Evolutionary conservation across 805 yeast species (phyloP).

Genomic region (Pichia pseudocactophila): DNA sequence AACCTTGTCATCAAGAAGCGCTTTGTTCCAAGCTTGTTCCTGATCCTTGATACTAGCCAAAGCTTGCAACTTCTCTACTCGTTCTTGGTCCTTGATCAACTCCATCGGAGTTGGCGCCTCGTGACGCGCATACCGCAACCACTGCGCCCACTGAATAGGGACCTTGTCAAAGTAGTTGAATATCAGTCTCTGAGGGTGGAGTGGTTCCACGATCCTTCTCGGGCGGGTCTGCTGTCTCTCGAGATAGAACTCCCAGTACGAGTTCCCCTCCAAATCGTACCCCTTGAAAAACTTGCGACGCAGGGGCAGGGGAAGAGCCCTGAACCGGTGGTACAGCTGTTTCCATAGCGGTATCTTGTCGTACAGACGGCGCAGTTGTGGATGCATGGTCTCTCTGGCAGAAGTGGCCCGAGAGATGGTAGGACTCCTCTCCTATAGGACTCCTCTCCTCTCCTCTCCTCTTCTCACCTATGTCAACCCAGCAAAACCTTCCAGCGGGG

Average conservation of each 20-base stretch:
- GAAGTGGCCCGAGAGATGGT: too few relatives aligned
- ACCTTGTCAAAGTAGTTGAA: conserved; percentile 52
- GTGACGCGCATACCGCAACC: conserved; percentile 61
- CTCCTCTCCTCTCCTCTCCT: too few relatives aligned
- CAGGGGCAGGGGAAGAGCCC: conserved; percentile 59
- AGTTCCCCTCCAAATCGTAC: conserved; percentile 75
- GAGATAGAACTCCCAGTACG: conserved; percentile 73
- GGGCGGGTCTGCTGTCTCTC: conserved; percentile 34
- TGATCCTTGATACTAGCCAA: conserved; percentile 40
- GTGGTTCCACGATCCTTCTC: conserved; percentile 58
- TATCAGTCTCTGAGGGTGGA: conserved; percentile 35
- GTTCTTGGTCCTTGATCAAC: conserved; percentile 44
- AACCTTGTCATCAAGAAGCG: conserved; percentile 13
- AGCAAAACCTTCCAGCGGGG: too few relatives aligned
- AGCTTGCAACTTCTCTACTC: conserved; percentile 45
- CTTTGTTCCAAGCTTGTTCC: conserved; percentile 27
- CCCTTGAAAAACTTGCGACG: conserved; percentile 62
- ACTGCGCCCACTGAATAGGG: conserved; percentile 72
- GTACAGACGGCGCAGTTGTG: conserved; percentile 4
- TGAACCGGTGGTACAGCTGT: conserved; percentile 46
- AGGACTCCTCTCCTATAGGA: too few relatives aligned
- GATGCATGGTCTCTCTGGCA: too few relatives aligned
- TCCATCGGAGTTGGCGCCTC: conserved; percentile 57
- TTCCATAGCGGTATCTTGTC: conserved; percentile 41
- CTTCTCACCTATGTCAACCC: too few relatives aligned